Base-by-base conservation (phyloP, 2,329 filamentous ascomycete species). In the Diplodia corticola region DNA sequence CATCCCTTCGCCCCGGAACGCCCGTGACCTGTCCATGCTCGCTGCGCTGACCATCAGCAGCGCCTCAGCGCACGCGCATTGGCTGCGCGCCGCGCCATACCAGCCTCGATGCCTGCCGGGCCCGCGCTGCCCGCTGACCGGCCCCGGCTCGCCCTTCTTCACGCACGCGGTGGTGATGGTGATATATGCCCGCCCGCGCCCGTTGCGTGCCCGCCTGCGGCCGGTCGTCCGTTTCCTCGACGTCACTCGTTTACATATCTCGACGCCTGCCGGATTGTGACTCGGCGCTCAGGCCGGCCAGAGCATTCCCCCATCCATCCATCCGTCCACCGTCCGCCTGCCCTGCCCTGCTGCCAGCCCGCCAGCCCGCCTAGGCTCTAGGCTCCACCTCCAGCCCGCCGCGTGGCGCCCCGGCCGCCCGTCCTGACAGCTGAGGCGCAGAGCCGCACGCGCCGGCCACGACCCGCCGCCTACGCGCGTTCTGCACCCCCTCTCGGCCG, bases 221-320 rank as follows among this genome's bases (percentile, higher is more conserved):
- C 40, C 37, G 26, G 44, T 46, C 54, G 37, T 46, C 37, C 12
- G 44, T 46, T 28, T 59, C 44, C 54, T 20, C 54, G 54, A 59
- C 55, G 37, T 50, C 53, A 50, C 44, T 59, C 51, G 59, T 63
- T 57, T 57, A 63, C 59, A 63, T 63, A 46, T 48, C 44, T 51
- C 59, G 35, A 28, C 17, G 57, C 35, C 63, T 55, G 71, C 68
- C 72, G 70, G 69, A 72, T 73, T 70, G 69, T 75, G 76, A 77
- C 69, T 77, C 72, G 73, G 71, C 69, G 75, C 76, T 72, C 70
- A 75, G 75, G 73, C 74, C 75, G 70, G 60, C 63, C 50, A 40
- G 50, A 64, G 49, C 50, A 30, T 30, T 50, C 15, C 10, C 40
- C 54, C 51, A 48, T 17, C 51, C 50, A n/a, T n/a, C n/a, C n/a